A percentile compares a stretch with the other conserved stretches of the same genome.
Conservation (phyloP, 345 rosid genomes). For the Camelina sativa region DNA sequence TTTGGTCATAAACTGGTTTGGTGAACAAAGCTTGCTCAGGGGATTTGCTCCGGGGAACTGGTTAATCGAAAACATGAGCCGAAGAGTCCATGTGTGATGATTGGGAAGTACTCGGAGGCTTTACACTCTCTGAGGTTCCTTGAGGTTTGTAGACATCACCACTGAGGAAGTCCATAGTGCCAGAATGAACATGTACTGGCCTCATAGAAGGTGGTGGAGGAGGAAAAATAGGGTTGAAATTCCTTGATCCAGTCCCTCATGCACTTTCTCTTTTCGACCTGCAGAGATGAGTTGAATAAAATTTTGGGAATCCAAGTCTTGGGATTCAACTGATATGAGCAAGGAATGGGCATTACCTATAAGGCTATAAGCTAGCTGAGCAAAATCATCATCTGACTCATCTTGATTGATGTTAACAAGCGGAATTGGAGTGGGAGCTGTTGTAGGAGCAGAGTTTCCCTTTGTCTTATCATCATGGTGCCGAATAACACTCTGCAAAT, state of each 20-base stretch:
- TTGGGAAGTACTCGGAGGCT: constrained; percentile 51
- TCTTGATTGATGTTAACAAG: constrained; percentile 60
- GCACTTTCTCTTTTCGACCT: constrained; percentile 75
- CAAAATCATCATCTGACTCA: constrained; percentile 89
- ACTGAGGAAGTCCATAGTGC: constrained; percentile 78
- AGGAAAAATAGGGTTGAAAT: constrained; percentile 64
- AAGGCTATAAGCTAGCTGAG: constrained; percentile 60
- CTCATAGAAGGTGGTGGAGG: constrained; percentile 87
- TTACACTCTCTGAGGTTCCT: constrained; percentile 47
- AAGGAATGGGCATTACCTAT: constrained; percentile 54
- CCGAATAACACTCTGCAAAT: constrained; percentile 78
- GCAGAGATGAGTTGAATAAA: constrained; percentile 26
- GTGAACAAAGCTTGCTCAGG: constrained; percentile 37
- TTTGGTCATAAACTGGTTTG: constrained; percentile 63
- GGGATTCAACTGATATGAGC: not conserved
- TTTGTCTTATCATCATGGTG: constrained; percentile 80
- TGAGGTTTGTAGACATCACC: constrained; percentile 78
- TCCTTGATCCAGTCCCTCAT: constrained; percentile 45
- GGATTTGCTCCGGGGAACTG: constrained; percentile 37
- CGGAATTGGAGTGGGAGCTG: constrained; percentile 60
- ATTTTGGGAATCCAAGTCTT: constrained; percentile 4
- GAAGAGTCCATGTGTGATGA: constrained; percentile 26
- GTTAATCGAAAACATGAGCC: constrained; percentile 39
- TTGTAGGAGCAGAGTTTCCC: constrained; percentile 54
- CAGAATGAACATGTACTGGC: constrained; percentile 58